Base-by-base conservation (phyloP, 208 protist genomes). In the Wallacemonas sp. region DNA sequence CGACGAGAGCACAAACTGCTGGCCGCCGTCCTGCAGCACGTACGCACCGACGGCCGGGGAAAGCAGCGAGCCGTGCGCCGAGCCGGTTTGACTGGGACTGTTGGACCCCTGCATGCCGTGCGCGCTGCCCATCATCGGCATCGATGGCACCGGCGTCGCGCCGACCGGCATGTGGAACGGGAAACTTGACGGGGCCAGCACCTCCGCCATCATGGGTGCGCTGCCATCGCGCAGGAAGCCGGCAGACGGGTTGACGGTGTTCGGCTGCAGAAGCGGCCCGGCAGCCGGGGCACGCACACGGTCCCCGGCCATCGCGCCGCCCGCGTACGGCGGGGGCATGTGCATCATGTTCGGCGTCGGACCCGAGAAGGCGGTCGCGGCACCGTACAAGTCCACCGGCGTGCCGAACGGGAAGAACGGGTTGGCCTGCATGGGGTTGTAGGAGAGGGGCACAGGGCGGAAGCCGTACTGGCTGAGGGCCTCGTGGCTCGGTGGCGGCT, bases 1-100 rank as follows among this genome's bases (percentile, higher is more conserved):
- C 2, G 50, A 57, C 1, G 74, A 72, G 0, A 85, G 65, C 36
- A 85, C 62, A 48, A 74, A 81, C 68, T 85, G 79, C 23, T 70
- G 70, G 25, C 74, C 65, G 39, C 67, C 67, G 1, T 81, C 65
- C 39, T 76, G 57, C 31, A 84, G 48, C 61, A 85, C 70, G 22
- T 67, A 36, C 3, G 63, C 26, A 18, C 57, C 42, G 23, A 31
- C 57, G 25, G 36, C 29, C 39, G 57, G 57, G 8, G 41, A 50
- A 4, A 59, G 52, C 16, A 59, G 52, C 12, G 52, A 59, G 52
- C 31, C 52, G 31, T 59, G 31, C 3, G 52, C 31, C 20, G 48
- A 32, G 48, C 7, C n/a, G 3, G 25, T 26, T 12, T 7, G n/a
- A n/a, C n/a, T n/a, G n/a, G n/a, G n/a, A n/a, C n/a, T n/a, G n/a